Base-by-base conservation (phyloP, 768 basidiomycete genomes). In the Lentinula sp. region DNA sequence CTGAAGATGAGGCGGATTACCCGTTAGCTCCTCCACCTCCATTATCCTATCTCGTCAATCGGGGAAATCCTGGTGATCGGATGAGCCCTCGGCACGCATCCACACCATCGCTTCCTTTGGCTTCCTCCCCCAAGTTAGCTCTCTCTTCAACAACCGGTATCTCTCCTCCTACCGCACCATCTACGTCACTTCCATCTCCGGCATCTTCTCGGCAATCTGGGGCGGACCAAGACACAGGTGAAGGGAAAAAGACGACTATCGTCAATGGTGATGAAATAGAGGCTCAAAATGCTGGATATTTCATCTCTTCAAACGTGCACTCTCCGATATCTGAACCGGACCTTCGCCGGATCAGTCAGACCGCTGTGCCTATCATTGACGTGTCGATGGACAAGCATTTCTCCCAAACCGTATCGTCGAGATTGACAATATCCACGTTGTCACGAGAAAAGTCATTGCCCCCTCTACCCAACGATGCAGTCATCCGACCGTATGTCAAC, bases 1-100 rank as follows among this genome's bases (percentile, higher is more conserved):
- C 15, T 62, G 72, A 46, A 68, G 70, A 68, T 46, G 88, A 91
- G 3, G 91, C 93, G 66, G 85, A 90, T 65, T 72, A 79, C 8
- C 94, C 92, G 3, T 77, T 97, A 43, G 86, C 90, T 2, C 96
- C 95, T 0, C 96, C 96, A 2, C 96, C 96, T 4, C 89, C 93
- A 4, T 69, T 98, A 57, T 93, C 93, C 0, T 95, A 94, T 74
- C 81, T 98, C 51, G 93, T 93, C 63, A 78, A 81, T 60, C 81
- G 81, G 45, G 79, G 81, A n/a, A 56, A n/a, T 42, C 81, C 84
- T 48, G 77, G 78, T 36, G 79, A 84, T 15, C 64, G 76, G 46
- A 70, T 71, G 37, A 73, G 75, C 50, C 77, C 77, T 54, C 83
- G 89, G 5, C 87, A 86, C 66, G 77, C 81, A 28, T 90, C 91